Conservation (phyloP, 1,284 basidiomycete species). For the Pterulicium gracile region DNA sequence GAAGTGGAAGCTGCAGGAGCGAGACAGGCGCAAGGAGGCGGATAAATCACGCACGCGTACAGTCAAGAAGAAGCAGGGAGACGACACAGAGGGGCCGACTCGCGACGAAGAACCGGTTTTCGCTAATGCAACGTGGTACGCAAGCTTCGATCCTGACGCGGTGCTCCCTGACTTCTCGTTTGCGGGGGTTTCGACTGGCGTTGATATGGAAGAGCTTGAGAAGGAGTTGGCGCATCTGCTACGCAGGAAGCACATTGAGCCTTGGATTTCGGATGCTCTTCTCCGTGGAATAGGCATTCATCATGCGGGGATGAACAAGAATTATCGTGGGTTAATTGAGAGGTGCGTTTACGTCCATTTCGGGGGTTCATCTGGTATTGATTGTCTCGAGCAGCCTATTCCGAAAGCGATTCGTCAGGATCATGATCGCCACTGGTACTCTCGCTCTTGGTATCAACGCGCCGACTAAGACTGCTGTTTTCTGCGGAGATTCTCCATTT, state of each 20-base stretch:
- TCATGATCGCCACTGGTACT: slow-evolving; percentile 59
- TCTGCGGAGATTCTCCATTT: slow-evolving; percentile 56
- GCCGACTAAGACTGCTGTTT: slow-evolving; percentile 54
- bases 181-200: slow-evolving; percentile 32
- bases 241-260: slow-evolving; percentile 20
- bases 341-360: slow-evolving; percentile 25
- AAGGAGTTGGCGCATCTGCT: slow-evolving; percentile 21
- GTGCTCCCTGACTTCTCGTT: slow-evolving; percentile 53
- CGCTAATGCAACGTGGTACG: slow-evolving; percentile 40
- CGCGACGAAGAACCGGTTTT: background rate
- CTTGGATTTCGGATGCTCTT: slow-evolving; percentile 38
- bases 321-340: slow-evolving; percentile 50
- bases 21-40: slow-evolving; percentile 30
- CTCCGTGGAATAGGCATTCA: slow-evolving; percentile 56
- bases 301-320: slow-evolving; percentile 58
- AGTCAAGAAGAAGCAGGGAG: slow-evolving; percentile 27
- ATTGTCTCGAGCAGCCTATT: slow-evolving; percentile 32
- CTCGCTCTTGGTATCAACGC: slow-evolving; percentile 68
- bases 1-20: slow-evolving; percentile 31
- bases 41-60: slow-evolving; percentile 21
- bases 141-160: slow-evolving; percentile 44
- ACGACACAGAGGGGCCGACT: slow-evolving; percentile 14
- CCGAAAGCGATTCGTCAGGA: slow-evolving; percentile 47
- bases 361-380: background rate
- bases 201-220: slow-evolving; percentile 42